Percentiles rank a stretch among this genome's conserved stretches.
Evolutionary conservation across 257 asterid species (phyloP).

Genomic region (Ophiorrhiza pumila): DNA sequence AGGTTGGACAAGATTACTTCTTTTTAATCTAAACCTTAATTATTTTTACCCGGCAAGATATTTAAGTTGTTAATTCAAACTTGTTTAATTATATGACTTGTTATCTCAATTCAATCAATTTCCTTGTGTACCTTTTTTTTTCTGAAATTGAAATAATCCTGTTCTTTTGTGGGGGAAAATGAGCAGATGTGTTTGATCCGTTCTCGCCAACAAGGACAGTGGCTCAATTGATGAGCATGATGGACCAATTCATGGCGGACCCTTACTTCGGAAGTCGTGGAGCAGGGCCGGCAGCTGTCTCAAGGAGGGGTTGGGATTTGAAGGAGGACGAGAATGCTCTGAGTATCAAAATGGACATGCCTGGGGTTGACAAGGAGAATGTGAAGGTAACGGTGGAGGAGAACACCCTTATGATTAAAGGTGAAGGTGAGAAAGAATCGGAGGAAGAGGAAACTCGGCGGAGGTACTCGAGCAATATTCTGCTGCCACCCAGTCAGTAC

Average conservation of each 20-base stretch:
- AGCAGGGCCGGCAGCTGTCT: not conserved
- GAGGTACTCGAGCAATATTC: constrained; percentile 33
- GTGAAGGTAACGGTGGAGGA: constrained; percentile 39
- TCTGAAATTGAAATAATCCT: not conserved
- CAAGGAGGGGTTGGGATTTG: constrained; percentile 37
- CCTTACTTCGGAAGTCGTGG: constrained; percentile 17
- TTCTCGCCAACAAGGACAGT: constrained; percentile 57
- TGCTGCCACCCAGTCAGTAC: constrained; percentile 28
- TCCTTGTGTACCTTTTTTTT: no score
- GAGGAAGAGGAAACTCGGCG: constrained; percentile 29
- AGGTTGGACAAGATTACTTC: constrained; percentile 8
- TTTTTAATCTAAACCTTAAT: not conserved
- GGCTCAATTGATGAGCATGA: constrained; percentile 60
- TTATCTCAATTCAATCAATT: no score
- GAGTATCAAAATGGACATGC: constrained; percentile 40
- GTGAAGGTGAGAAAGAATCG: constrained; percentile 29
- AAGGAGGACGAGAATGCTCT: constrained; percentile 33
- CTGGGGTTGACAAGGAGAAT: constrained; percentile 42
- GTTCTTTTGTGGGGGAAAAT: not conserved
- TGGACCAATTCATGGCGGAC: constrained; percentile 56
- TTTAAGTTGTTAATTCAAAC: not conserved
- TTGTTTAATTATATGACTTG: no score
- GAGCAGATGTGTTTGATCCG: constrained; percentile 56
- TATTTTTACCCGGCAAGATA: not conserved
- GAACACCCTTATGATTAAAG: constrained; percentile 36